Conservation (phyloP, 2,329 filamentous ascomycete genomes). For the Penicillium occitanis region DNA sequence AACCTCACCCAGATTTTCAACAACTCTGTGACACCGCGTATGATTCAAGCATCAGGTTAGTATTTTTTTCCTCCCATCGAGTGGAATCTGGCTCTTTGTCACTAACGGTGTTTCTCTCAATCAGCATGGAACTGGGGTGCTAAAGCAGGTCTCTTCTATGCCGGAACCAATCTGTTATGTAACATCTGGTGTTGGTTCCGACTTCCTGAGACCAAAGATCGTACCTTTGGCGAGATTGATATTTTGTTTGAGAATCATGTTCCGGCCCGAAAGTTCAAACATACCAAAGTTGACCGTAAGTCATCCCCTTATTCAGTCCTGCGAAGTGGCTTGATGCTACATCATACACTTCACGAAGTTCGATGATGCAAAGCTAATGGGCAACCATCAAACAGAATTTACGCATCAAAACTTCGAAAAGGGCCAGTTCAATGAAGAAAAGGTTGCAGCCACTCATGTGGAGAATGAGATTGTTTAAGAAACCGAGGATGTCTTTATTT, state of each 20-base stretch:
- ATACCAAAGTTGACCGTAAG: slow-evolving; percentile 49
- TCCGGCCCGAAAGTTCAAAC: slow-evolving; percentile 70
- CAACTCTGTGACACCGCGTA: slow-evolving; percentile 77
- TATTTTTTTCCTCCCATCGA: not conserved
- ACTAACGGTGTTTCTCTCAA: not conserved
- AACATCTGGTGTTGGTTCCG: slow-evolving; percentile 80
- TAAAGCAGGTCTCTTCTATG: slow-evolving; percentile 86
- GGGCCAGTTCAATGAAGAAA: slow-evolving; percentile 5
- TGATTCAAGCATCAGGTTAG: slow-evolving; percentile 78
- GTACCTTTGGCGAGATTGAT: slow-evolving; percentile 83
- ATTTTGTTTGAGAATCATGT: slow-evolving; percentile 74
- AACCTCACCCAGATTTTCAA: slow-evolving; percentile 72
- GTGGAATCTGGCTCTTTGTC: not conserved
- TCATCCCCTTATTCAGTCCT: not conserved
- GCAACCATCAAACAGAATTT: not conserved
- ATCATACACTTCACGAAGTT: not conserved
- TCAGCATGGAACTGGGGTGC: slow-evolving; percentile 81
- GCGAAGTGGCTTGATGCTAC: not conserved
- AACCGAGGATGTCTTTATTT: not conserved
- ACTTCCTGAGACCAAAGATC: slow-evolving; percentile 74
- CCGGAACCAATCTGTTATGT: slow-evolving; percentile 74
- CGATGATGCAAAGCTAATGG: not conserved
- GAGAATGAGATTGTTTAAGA: slow-evolving; percentile 9
- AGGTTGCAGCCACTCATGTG: slow-evolving; percentile 6
- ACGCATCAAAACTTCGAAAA: slow-evolving; percentile 11